These are phyloP conservation scores for Globisporangium parvum DNA, from an alignment of 352 stramenopile species.

Conservation along the genomic window DNA sequence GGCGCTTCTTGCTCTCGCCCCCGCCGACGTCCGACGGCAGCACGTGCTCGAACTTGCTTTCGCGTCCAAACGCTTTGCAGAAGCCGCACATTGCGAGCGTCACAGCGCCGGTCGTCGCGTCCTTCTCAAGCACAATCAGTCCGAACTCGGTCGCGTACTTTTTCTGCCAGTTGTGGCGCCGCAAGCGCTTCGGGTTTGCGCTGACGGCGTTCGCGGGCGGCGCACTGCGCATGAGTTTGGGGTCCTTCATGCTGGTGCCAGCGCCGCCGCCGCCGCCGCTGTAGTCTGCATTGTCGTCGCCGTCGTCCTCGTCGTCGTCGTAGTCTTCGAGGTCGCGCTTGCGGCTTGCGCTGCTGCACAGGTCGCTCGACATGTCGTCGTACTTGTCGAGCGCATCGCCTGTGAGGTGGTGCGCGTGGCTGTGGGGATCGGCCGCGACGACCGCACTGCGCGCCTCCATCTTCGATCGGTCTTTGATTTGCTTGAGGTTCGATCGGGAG, in stretches of 20 bases:
- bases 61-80: conserved; percentile 78
- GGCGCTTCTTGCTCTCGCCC: conserved; percentile 64
- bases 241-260: conserved; percentile 26
- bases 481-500: too few relatives aligned
- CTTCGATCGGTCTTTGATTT: too few relatives aligned
- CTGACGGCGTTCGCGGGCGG: conserved; percentile 19
- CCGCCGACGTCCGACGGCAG: conserved; percentile 35
- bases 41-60: conserved; percentile 70
- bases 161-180: conserved; percentile 71
- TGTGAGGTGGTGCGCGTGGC: conserved; percentile 21
- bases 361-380: conserved; percentile 25
- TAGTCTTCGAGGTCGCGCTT: conserved; percentile 26
- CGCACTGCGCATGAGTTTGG: too few relatives aligned
- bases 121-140: conserved; percentile 58
- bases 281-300: too few relatives aligned
- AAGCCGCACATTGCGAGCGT: conserved; percentile 79
- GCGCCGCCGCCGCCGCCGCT: conserved; percentile 21
- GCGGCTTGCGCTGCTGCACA: conserved; percentile 18
- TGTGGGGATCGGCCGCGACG: too few relatives aligned
- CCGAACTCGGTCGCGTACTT: conserved; percentile 85
- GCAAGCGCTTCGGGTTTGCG: conserved; percentile 30
- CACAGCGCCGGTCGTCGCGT: conserved; percentile 58
- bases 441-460: too few relatives aligned
- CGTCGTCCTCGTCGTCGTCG: not conserved
- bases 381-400: conserved; percentile 35